Conservation (phyloP, 2,329 filamentous ascomycete genomes). For the Pyrenophora seminiperda region DNA sequence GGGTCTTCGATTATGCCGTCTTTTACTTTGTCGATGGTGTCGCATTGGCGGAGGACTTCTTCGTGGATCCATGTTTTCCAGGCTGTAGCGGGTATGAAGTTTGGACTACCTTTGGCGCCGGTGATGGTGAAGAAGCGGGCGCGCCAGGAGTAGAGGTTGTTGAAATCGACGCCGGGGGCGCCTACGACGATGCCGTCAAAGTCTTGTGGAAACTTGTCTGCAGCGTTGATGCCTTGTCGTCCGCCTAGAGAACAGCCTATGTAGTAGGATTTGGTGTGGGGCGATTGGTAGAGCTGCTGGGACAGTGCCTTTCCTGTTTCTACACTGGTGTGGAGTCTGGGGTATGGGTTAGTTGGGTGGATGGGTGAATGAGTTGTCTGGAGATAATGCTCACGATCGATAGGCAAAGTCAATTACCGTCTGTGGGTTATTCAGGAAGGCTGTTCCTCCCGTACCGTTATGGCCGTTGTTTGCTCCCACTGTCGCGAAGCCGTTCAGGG, state of each 20-base stretch:
- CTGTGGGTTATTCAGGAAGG: constrained; percentile 54
- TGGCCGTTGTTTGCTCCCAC: constrained; percentile 51
- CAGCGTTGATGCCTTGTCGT: constrained; percentile 38
- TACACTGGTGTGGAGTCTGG: constrained; percentile 47
- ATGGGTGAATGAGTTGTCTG: no score
- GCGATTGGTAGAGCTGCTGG: constrained; percentile 45
- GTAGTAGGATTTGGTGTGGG: constrained; percentile 48
- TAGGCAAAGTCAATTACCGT: constrained; percentile 57
- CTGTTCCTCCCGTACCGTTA: constrained; percentile 51
- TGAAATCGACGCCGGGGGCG: constrained; percentile 39
- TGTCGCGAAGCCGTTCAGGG: constrained; percentile 46
- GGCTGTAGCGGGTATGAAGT: constrained; percentile 27
- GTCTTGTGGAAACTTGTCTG: constrained; percentile 39
- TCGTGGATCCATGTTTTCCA: constrained; percentile 48
- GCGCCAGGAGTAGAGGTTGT: constrained; percentile 36
- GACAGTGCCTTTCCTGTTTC: constrained; percentile 48
- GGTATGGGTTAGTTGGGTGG: not conserved
- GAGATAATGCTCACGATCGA: constrained; percentile 37
- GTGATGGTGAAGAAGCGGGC: constrained; percentile 40
- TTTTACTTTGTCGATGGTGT: constrained; percentile 53
- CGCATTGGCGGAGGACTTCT: constrained; percentile 57
- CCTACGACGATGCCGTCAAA: constrained; percentile 46
- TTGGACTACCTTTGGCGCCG: constrained; percentile 23
- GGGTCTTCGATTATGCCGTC: constrained; percentile 57
- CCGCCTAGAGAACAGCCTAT: constrained; percentile 44